Conservation (phyloP, 352 stramenopile species). For the Phytophthora citrophthora region DNA sequence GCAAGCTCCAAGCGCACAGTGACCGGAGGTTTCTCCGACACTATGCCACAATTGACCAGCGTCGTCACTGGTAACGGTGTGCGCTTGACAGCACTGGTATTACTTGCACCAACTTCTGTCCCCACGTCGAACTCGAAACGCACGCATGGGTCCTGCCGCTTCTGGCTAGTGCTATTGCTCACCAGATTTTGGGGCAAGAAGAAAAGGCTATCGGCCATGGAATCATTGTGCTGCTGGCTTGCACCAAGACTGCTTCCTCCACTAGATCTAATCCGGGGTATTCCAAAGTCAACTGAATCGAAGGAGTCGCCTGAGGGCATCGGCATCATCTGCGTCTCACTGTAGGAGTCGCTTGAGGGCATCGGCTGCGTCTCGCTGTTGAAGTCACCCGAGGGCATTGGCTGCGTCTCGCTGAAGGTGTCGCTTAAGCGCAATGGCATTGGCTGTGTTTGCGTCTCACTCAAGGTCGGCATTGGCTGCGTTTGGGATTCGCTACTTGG, state of each 20-base stretch:
- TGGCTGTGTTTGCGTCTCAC: too few species aligned
- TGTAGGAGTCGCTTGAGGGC: too few species aligned
- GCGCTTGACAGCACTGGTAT: constrained; percentile 9
- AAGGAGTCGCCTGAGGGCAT: constrained; percentile 46
- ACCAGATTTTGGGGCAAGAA: constrained; percentile 43
- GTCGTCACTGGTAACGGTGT: constrained; percentile 31
- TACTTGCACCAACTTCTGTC: constrained; percentile 1
- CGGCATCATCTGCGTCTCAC: not conserved
- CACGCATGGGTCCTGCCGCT: constrained; percentile 18
- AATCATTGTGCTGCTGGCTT: constrained; percentile 48
- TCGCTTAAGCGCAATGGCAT: too few species aligned
- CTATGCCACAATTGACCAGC: constrained; percentile 42
- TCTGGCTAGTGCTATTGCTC: constrained; percentile 17
- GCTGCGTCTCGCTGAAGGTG: too few species aligned
- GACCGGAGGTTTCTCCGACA: constrained; percentile 16
- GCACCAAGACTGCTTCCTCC: constrained; percentile 20
- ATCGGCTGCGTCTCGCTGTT: too few species aligned
- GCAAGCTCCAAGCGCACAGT: constrained; percentile 41
- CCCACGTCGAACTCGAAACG: constrained; percentile 28
- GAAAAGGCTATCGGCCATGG: constrained; percentile 60
- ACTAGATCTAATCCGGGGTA: constrained; percentile 9
- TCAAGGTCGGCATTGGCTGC: too few species aligned
- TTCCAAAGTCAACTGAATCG: constrained; percentile 53
- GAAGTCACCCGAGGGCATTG: too few species aligned
- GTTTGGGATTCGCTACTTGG: constrained; percentile 3